Percentiles rank a stretch among this genome's conserved stretches.
Evolutionary conservation across 2,329 filamentous ascomycete species (phyloP).

Genomic region (Thelonectria olida): DNA sequence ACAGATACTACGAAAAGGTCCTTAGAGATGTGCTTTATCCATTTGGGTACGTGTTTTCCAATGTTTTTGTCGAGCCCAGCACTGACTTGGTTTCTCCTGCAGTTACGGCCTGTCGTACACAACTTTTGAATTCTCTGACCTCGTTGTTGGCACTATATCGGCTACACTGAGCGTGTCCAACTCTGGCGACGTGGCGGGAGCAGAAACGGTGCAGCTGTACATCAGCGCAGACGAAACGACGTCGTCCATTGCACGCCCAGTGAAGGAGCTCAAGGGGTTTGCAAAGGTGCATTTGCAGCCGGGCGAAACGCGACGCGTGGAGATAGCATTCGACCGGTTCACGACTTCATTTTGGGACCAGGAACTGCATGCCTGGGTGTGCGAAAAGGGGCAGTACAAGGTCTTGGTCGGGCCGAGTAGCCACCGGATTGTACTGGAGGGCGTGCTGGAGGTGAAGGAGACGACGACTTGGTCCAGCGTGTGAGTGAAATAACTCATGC

Average conservation of each 20-base stretch:
- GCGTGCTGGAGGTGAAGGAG: too few species aligned
- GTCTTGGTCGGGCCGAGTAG: slow-evolving; percentile 7
- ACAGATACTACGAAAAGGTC: slow-evolving; percentile 17
- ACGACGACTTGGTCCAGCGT: too few species aligned
- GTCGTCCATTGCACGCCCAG: not conserved
- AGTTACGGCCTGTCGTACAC: too few species aligned
- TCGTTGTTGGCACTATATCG: too few species aligned
- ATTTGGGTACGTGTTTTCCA: slow-evolving; percentile 9
- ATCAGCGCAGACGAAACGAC: slow-evolving; percentile 1
- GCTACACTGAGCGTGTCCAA: not conserved
- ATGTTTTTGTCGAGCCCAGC: too few species aligned
- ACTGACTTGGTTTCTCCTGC: not conserved
- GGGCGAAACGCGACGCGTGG: not conserved
- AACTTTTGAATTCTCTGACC: too few species aligned
- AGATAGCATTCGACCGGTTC: not conserved
- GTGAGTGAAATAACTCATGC: too few species aligned
- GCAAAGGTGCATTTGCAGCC: slow-evolving; percentile 7
- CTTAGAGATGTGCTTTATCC: not conserved
- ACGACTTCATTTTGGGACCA: slow-evolving; percentile 12
- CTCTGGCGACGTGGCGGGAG: not conserved
- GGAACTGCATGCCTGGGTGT: slow-evolving; percentile 5
- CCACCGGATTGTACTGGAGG: not conserved
- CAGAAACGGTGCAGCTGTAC: slow-evolving; percentile 10
- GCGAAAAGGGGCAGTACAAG: slow-evolving; percentile 8
- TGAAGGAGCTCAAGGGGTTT: slow-evolving; percentile 18